These are phyloP conservation scores for Fusarium sp. DNA, from an alignment of 2,329 filamentous ascomycete species.

Conservation along the genomic window DNA sequence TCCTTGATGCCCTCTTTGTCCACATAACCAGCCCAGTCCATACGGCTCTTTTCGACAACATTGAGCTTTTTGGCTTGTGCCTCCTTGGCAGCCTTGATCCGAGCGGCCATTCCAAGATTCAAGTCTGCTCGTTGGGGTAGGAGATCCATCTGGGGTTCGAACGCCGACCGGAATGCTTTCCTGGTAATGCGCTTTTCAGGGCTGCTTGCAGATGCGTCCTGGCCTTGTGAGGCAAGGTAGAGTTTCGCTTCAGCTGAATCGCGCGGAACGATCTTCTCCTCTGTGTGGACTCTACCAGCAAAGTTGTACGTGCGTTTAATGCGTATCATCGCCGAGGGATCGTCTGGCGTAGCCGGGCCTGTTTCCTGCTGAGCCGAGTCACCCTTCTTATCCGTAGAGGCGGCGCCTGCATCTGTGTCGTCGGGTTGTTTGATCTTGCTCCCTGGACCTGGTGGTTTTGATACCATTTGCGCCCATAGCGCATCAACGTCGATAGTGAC, in stretches of 20 bases:
- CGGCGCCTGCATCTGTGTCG: not conserved
- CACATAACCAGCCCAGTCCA: conserved; percentile 79
- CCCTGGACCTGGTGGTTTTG: conserved; percentile 47
- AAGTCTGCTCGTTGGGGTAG: conserved; percentile 63
- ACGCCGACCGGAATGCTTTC: conserved; percentile 69
- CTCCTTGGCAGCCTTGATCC: conserved; percentile 60
- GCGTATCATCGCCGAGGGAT: conserved; percentile 60
- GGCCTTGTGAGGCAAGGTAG: conserved; percentile 65
- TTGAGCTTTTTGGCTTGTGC: conserved; percentile 73
- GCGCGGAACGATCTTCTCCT: conserved; percentile 75
- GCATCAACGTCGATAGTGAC: conserved; percentile 79
- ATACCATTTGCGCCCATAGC: conserved; percentile 75
- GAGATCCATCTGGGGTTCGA: conserved; percentile 66
- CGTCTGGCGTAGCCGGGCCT: conserved; percentile 16
- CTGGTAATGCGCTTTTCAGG: conserved; percentile 59
- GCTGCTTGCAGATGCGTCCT: conserved; percentile 41
- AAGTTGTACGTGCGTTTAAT: conserved; percentile 81
- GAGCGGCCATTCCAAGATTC: conserved; percentile 64
- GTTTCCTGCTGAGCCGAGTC: conserved; percentile 18
- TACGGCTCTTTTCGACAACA: conserved; percentile 76
- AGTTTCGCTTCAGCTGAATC: conserved; percentile 74
- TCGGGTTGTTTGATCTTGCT: conserved; percentile 17
- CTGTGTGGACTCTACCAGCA: conserved; percentile 76
- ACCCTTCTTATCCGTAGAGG: not conserved
- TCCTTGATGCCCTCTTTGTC: conserved; percentile 78